Percentiles rank a stretch among this genome's conserved stretches.
phyloP scores from a whole-genome alignment of 768 basidiomycete genomes.

The Lepiota venenata region DNA sequence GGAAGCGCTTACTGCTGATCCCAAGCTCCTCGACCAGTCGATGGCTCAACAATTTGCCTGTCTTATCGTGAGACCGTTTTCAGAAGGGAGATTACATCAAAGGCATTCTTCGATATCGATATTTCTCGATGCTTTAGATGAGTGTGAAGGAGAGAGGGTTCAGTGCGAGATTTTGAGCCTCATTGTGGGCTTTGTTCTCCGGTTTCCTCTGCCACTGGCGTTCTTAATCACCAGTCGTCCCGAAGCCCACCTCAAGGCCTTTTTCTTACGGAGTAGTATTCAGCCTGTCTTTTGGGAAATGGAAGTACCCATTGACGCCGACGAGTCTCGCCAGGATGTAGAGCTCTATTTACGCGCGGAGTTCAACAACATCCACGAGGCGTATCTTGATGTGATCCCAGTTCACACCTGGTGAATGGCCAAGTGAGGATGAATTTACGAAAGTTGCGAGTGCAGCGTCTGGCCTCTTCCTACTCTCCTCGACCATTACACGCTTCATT shows the following conservation, averaged over 20 bases:
- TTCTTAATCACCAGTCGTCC: neutral
- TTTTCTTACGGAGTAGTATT: neutral
- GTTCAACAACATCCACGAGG: neutral
- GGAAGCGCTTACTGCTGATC: neutral
- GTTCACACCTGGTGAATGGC: neutral
- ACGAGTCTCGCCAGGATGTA: neutral
- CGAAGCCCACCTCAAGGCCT: neutral
- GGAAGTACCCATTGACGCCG: neutral
- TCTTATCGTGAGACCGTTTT: neutral
- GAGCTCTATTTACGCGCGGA: neutral
- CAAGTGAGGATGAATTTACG: neutral
- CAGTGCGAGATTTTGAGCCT: neutral
- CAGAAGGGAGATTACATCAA: neutral
- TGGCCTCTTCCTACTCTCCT: neutral
- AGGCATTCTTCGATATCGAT: neutral
- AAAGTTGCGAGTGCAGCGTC: neutral
- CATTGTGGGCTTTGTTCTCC: neutral
- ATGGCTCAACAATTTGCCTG: neutral
- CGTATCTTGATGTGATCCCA: neutral
- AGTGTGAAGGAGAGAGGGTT: neutral
- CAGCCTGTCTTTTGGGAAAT: neutral
- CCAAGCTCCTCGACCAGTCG: neutral
- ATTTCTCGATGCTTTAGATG: neutral
- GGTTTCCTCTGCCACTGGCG: neutral
- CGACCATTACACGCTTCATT: neutral